These are phyloP conservation scores for Cymodocea nodosa DNA, from an alignment of 116 monocot genomes.

Conservation along the genomic window DNA sequence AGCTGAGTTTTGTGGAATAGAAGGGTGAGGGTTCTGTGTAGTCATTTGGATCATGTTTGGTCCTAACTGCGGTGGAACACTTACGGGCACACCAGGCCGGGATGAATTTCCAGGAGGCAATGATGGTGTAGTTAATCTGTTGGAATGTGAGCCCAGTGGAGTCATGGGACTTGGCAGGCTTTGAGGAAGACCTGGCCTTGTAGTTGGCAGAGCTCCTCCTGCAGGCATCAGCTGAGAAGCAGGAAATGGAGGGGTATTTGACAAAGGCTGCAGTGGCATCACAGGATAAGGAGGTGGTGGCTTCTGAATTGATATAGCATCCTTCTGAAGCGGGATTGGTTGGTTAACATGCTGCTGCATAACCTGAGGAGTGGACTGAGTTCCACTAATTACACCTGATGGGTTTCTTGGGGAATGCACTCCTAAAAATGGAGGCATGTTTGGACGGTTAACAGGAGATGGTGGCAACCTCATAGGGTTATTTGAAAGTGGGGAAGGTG, in stretches of 20 bases:
- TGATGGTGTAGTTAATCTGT: conserved; percentile 8
- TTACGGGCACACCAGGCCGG: conserved; percentile 17
- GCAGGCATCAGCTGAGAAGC: conserved; percentile 3
- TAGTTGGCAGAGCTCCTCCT: conserved; percentile 1
- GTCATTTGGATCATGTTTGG: conserved; percentile 15
- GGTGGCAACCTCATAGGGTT: conserved; percentile 19
- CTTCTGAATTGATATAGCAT: conserved; percentile 11
- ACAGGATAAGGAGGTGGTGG: conserved; percentile 19
- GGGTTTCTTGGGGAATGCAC: conserved; percentile 22
- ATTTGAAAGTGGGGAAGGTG: conserved; percentile 12
- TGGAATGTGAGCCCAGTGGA: conserved; percentile 2
- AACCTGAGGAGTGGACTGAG: conserved; percentile 25
- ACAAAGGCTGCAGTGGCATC: conserved; percentile 11
- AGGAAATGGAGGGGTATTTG: conserved; percentile 12
- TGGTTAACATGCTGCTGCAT: conserved; percentile 25
- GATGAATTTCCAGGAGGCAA: conserved; percentile 3
- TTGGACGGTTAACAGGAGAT: conserved; percentile 8
- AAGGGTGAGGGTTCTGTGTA: conserved; percentile 11
- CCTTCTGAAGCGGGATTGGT: conserved; percentile 4
- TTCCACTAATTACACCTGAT: conserved; percentile 13
- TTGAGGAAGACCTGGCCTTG: conserved; percentile 7
- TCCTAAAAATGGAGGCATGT: conserved; percentile 11
- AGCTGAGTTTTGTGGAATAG: conserved; percentile 9
- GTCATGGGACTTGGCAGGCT: conserved; percentile 10
- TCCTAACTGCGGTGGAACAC: conserved; percentile 13